Conservation (phyloP, 306 rosid genomes). For the Vachellia collinsii region DNA sequence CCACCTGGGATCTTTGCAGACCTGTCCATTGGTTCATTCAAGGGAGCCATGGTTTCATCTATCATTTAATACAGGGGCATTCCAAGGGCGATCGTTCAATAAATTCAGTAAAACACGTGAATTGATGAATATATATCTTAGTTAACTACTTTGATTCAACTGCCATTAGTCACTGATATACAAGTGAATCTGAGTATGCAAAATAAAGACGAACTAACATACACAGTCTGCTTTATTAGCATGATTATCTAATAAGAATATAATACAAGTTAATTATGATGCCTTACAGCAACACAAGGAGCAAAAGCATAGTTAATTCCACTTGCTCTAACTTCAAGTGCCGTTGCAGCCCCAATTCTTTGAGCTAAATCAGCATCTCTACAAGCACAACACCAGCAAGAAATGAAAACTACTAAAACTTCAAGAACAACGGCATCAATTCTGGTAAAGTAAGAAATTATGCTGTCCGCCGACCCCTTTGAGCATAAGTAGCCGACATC, state of each 20-base stretch:
- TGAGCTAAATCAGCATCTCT: slow-evolving; percentile 79
- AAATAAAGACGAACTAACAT: neutral
- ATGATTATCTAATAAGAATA: neutral
- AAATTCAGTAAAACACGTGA: neutral
- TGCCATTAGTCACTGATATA: neutral
- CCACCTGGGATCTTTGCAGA: slow-evolving; percentile 91
- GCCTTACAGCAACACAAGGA: slow-evolving; percentile 88
- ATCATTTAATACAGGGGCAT: neutral
- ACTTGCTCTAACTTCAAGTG: slow-evolving; percentile 84
- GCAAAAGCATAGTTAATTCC: slow-evolving; percentile 78
- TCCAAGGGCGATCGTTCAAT: neutral
- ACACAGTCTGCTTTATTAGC: neutral
- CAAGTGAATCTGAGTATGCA: neutral
- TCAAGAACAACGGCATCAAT: neutral
- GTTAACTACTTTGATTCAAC: slow-evolving; percentile 18
- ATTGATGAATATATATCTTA: slow-evolving; percentile 1
- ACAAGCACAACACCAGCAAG: slow-evolving; percentile 11
- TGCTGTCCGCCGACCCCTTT: neutral
- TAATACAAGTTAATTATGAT: neutral
- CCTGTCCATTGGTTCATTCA: slow-evolving; percentile 49
- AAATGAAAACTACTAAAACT: neutral
- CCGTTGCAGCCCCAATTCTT: slow-evolving; percentile 85
- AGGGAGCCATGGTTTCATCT: slow-evolving; percentile 34
- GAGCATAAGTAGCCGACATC: neutral
- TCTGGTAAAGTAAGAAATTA: neutral